Evolutionary conservation across 1,284 basidiomycete genomes (phyloP), one percentile per base, ranked within the genome.

Genomic region (Irpex sp.): DNA sequence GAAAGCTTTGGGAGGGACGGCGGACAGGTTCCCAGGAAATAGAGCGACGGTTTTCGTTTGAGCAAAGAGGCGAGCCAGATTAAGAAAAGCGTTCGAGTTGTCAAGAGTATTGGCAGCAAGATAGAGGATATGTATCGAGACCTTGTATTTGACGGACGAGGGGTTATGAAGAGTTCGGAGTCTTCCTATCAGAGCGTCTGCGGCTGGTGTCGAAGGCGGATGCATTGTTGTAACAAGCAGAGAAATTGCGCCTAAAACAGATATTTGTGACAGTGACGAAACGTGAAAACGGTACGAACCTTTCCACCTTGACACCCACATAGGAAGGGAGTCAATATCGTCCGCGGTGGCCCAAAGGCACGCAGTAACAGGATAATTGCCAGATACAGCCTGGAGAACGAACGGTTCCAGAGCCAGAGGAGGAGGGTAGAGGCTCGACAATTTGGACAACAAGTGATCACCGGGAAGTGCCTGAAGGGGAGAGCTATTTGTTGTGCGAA

Each of bases 21-120:
- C 64, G 55, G 72, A 72, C 26, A 79, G 62, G 66, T 73, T 76
- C 4, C 77, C 79, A 26, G 88, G 87, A 66, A 87, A 83, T 60
- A 90, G 72, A 51, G 83, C 73, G 6, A 85, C 80, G 36, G 71
- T 74, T 0, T 78, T 69, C 8, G 86, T 85, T 4, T 70, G 76
- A 5, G 87, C 77, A 70, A 88, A 84, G 58, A 88, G 74, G 21
- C 87, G 79, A 3, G 87, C 88, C 21, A 89, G 68, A 70, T 90
- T 90, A 51, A 89, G 77, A 69, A 84, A 85, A 7, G 78, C 72
- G 65, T 89, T 89, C 21, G 82, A 78, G 13, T 81, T 81, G 26
- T 67, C 71, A 13, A 80, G 73, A 0, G 74, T 72, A 11, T 72
- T 62, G 6, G 77, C 72, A n/a, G 71, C 67, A 40, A 81, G 69